A percentile compares a stretch with the other conserved stretches of the same genome.
These are phyloP conservation scores for Phytopythium litorale DNA, from an alignment of 352 stramenopile species.

Conservation along the genomic window DNA sequence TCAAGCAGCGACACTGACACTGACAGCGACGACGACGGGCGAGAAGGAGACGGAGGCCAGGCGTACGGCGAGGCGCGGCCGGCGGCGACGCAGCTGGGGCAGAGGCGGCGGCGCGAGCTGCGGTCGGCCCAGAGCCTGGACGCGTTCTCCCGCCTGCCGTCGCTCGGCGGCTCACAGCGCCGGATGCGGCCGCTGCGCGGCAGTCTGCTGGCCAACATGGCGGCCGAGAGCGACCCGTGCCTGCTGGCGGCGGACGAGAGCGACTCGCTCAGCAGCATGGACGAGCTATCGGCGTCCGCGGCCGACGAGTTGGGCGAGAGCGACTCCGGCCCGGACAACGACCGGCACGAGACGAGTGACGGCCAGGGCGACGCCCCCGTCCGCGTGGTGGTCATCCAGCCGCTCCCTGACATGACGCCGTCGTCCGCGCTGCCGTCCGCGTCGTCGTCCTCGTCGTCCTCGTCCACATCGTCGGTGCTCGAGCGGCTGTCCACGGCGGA, in stretches of 20 bases:
- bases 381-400: constrained; percentile 4
- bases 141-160: constrained; percentile 7
- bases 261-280: constrained; percentile 18
- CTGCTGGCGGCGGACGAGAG: constrained; percentile 14
- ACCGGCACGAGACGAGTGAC: background rate
- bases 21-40: constrained; percentile 1
- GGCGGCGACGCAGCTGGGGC: constrained; percentile 13
- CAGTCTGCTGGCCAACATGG: constrained; percentile 3
- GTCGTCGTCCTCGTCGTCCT: constrained; percentile 2
- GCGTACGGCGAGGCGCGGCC: background rate
- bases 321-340: background rate
- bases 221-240: constrained; percentile 19
- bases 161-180: constrained; percentile 1
- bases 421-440: constrained; percentile 4
- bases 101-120: constrained; percentile 2
- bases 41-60: constrained; percentile 6
- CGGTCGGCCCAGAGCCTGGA: constrained; percentile 3
- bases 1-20: constrained; percentile 1
- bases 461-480: constrained; percentile 7
- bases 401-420: background rate
- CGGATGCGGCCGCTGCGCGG: background rate
- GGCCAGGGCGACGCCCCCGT: background rate
- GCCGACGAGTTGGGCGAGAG: constrained; percentile 6
- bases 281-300: constrained; percentile 17
- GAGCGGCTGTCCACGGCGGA: constrained; percentile 6